Conservation (phyloP, 176 grass and related monocot genomes). For the barley (Hordeum vulgare) region DNA sequence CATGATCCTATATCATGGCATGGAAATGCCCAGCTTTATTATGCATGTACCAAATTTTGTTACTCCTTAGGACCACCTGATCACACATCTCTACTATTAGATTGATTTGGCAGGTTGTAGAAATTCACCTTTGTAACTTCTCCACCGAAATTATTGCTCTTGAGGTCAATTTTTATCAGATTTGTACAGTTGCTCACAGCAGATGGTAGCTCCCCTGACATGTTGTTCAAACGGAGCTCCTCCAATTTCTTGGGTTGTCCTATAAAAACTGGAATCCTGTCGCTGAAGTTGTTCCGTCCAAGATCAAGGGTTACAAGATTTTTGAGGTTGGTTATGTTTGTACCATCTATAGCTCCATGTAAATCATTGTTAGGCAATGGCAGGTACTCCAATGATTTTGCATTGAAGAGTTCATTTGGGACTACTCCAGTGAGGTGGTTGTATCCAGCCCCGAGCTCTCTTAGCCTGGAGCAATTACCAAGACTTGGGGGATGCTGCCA, state of each 20-base stretch:
- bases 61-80: not conserved
- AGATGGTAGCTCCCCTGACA: conserved; percentile 21
- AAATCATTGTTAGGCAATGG: no score
- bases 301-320: conserved; percentile 18
- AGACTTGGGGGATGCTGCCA: no score
- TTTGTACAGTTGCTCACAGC: no score
- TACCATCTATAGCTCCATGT: not conserved
- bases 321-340: not conserved
- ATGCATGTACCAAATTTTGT: not conserved
- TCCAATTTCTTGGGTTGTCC: conserved; percentile 16
- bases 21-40: not conserved
- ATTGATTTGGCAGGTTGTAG: not conserved
- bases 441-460: not conserved
- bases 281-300: not conserved
- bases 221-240: conserved; percentile 14
- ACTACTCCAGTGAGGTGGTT: conserved; percentile 18
- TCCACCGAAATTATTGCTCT: not conserved
- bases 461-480: conserved; percentile 7
- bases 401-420: conserved; percentile 24
- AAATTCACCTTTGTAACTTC: conserved; percentile 12
- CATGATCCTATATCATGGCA: not conserved
- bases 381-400: not conserved
- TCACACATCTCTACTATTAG: no score
- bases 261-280: conserved; percentile 10
- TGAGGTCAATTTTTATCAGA: conserved; percentile 14